Conservation (phyloP, 176 grass and related monocot species). For the Carex littledalei region DNA sequence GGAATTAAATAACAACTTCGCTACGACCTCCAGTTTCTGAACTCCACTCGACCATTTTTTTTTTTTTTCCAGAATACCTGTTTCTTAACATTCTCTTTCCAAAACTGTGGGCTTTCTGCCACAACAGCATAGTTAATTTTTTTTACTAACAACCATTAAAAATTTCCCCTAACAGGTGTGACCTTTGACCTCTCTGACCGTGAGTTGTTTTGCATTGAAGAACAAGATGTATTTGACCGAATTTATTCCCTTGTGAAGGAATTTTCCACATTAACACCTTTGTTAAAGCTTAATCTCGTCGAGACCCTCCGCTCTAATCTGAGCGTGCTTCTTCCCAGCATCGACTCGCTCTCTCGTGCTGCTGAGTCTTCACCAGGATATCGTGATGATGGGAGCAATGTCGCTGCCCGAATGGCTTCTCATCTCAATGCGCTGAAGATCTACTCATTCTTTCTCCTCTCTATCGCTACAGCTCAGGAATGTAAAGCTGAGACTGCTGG, state of each 20-base stretch:
- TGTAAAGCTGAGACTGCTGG: constrained; percentile 26
- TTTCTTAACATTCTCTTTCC: neutral
- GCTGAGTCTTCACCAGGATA: constrained; percentile 35
- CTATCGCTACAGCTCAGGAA: constrained; percentile 48
- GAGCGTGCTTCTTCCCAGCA: constrained; percentile 83
- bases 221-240: constrained; percentile 77
- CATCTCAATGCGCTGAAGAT: constrained; percentile 88
- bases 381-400: constrained; percentile 28
- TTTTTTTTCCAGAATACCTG: neutral
- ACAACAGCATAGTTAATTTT: neutral
- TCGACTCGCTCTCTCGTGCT: constrained; percentile 68
- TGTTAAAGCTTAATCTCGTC: constrained; percentile 79
- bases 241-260: constrained; percentile 74
- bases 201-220: constrained; percentile 93
- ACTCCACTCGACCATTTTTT: neutral
- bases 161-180: constrained; percentile 38
- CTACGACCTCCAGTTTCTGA: neutral
- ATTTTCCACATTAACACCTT: constrained; percentile 55
- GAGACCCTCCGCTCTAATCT: constrained; percentile 94
- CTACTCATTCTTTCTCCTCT: constrained; percentile 86
- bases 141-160: constrained; percentile 1
- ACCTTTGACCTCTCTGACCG: constrained; percentile 88
- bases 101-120: neutral
- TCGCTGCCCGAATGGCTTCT: constrained; percentile 53
- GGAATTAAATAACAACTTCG: neutral